phyloP scores from a whole-genome alignment of 805 yeast species.

The Hanseniaspora jakobsenii region DNA sequence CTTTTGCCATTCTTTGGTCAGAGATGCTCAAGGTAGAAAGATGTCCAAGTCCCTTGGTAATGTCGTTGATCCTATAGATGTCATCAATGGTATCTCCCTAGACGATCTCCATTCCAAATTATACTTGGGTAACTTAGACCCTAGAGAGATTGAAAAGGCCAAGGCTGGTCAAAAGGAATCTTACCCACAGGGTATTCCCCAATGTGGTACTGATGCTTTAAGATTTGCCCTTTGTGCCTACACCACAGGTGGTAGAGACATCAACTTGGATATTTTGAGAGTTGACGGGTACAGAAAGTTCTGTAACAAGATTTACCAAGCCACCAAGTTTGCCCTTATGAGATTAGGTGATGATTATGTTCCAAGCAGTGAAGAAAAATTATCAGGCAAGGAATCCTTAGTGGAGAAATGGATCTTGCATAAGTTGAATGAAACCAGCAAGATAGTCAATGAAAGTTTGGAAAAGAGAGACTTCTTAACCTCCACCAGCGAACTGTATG shows the following conservation, averaged over 20 bases:
- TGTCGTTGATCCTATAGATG: constrained; percentile 92
- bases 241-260: constrained; percentile 97
- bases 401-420: constrained; percentile 96
- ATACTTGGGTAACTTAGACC: constrained; percentile 71
- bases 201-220: constrained; percentile 98
- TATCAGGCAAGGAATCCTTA: constrained; percentile 70
- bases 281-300: constrained; percentile 98
- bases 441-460: constrained; percentile 49
- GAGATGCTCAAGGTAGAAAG: constrained; percentile 98
- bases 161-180: constrained; percentile 75
- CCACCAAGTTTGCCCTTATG: constrained; percentile 90
- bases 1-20: constrained; percentile 93
- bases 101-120: constrained; percentile 70
- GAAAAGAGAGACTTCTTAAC: constrained; percentile 83
- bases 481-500: constrained; percentile 76
- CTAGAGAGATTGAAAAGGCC: constrained; percentile 78
- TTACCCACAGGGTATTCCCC: constrained; percentile 95
- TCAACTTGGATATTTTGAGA: constrained; percentile 87
- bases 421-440: constrained; percentile 60
- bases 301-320: constrained; percentile 98
- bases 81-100: constrained; percentile 74
- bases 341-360: constrained; percentile 78
- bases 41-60: constrained; percentile 98
- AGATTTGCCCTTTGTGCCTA: constrained; percentile 97
- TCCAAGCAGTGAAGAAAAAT: constrained; percentile 56